These are phyloP conservation scores for Purpureocillium takamizusanense DNA, from an alignment of 2,329 filamentous ascomycete genomes.

Conservation along the genomic window DNA sequence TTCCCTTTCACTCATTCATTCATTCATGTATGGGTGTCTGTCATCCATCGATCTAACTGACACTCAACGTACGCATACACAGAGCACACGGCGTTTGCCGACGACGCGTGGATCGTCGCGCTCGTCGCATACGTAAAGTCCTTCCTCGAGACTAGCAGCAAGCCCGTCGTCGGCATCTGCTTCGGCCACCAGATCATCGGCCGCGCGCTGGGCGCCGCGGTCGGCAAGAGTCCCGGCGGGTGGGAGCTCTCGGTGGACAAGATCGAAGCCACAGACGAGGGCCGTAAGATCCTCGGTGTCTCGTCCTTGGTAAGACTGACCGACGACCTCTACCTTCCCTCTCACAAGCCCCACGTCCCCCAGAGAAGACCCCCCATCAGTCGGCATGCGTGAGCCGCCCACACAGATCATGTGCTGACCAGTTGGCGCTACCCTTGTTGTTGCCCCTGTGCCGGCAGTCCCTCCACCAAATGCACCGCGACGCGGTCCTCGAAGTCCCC, in stretches of 20 bases:
- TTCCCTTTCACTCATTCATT: no score
- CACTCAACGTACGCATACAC: no score
- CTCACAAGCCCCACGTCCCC: no score
- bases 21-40: no score
- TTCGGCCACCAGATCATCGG: conserved; percentile 38
- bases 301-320: conserved; percentile 13
- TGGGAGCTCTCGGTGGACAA: conserved; percentile 33
- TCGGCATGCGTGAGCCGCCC: no score
- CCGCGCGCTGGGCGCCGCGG: conserved; percentile 26
- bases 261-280: conserved; percentile 25
- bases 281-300: conserved; percentile 23
- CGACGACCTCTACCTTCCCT: no score
- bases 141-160: conserved; percentile 14
- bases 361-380: no score
- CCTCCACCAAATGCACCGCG: conserved; percentile 35
- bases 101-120: conserved; percentile 30
- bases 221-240: conserved; percentile 24
- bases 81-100: conserved; percentile 26
- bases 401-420: no score
- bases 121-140: conserved; percentile 25
- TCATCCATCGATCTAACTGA: no score
- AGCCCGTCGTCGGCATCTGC: conserved; percentile 33
- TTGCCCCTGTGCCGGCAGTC: no score
- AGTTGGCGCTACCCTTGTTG: no score
- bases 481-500: conserved; percentile 28